A percentile compares a stretch with the other conserved stretches of the same genome.
Conservation (phyloP, 495 filamentous ascomycete species). For the Talaromyces nanjingensis region DNA sequence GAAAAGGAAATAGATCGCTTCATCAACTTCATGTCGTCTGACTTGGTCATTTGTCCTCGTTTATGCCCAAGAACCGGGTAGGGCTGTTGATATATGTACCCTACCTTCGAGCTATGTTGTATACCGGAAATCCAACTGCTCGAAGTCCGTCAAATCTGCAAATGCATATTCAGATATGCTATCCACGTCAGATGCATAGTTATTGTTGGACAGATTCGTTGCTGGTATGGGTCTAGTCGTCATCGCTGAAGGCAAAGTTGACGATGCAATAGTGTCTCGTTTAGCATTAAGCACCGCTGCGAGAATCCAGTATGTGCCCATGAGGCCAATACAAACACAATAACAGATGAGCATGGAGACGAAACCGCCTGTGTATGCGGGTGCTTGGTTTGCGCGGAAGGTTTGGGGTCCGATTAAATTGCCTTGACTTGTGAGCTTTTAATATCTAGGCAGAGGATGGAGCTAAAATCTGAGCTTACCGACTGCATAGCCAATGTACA, state of each 20-base stretch:
- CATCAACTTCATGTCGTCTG: neutral
- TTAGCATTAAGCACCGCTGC: constrained; percentile 16
- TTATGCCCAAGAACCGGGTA: neutral
- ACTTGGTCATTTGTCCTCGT: neutral
- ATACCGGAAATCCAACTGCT: constrained; percentile 24
- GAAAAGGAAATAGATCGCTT: neutral
- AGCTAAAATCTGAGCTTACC: constrained; percentile 16
- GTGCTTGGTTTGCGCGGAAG: constrained; percentile 49
- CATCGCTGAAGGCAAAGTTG: neutral
- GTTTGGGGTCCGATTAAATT: constrained; percentile 58
- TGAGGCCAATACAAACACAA: constrained; percentile 19
- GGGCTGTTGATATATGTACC: neutral
- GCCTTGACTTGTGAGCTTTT: constrained; percentile 16
- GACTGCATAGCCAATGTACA: constrained; percentile 24
- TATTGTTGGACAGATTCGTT: neutral
- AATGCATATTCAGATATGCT: constrained; percentile 13
- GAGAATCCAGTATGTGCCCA: constrained; percentile 22
- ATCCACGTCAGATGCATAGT: neutral
- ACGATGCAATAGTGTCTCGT: neutral
- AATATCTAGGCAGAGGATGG: neutral
- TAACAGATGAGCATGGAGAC: constrained; percentile 25
- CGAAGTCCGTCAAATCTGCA: constrained; percentile 23
- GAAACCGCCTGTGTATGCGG: constrained; percentile 30
- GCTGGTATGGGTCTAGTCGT: neutral
- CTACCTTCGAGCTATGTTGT: constrained; percentile 5